phyloP scores from a whole-genome alignment of 129 eudicot genomes.

The Chrysanthemum seticuspe region DNA sequence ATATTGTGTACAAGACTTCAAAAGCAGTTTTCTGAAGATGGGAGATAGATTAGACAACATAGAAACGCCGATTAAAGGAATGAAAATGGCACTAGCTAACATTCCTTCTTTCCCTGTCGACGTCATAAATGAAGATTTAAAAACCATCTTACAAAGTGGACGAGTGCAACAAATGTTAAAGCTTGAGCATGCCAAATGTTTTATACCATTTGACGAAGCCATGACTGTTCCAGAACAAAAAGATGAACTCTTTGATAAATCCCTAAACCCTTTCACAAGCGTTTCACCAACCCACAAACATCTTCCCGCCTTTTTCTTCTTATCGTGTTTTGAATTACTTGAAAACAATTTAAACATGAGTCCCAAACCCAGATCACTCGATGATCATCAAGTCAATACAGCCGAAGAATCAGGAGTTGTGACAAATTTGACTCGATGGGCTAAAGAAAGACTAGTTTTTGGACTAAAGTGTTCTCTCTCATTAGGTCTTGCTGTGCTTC shows the following conservation, averaged over 20 bases:
- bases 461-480: constrained; percentile 76
- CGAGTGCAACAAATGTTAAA: constrained; percentile 33
- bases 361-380: constrained; percentile 17
- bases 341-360: constrained; percentile 28
- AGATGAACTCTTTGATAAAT: constrained; percentile 32
- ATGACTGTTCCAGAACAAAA: constrained; percentile 41
- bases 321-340: constrained; percentile 51
- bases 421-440: constrained; percentile 3
- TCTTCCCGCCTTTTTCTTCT: constrained; percentile 47
- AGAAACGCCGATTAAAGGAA: constrained; percentile 57
- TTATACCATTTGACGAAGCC: constrained; percentile 40
- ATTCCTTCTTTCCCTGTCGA: constrained; percentile 33
- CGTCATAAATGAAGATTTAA: constrained; percentile 32
- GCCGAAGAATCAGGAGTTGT: constrained; percentile 13
- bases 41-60: constrained; percentile 48
- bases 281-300: constrained; percentile 25
- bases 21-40: constrained; percentile 31
- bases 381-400: neutral
- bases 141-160: constrained; percentile 23
- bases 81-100: constrained; percentile 53
- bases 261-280: constrained; percentile 26
- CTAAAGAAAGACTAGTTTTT: constrained; percentile 38
- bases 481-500: constrained; percentile 59
- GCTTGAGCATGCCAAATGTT: constrained; percentile 38
- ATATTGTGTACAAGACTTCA: constrained; percentile 35